Conservation (phyloP, 768 basidiomycete species). For the Psilocybe tampanensis region DNA sequence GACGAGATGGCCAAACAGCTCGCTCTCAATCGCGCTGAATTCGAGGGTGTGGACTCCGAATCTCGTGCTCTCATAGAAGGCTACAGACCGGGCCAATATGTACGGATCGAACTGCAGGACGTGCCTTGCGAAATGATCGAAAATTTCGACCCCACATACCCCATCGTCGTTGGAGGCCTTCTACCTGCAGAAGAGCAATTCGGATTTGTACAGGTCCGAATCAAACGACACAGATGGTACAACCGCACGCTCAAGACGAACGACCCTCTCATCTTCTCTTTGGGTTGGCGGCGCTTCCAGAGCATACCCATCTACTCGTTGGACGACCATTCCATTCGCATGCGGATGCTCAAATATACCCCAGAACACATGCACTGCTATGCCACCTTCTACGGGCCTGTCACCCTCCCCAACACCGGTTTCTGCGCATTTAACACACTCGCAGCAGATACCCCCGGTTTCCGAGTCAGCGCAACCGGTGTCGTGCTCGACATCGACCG, state of each 20-base stretch:
- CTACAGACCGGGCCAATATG: slow-evolving; percentile 86
- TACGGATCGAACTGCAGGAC: slow-evolving; percentile 83
- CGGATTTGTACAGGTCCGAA: slow-evolving; percentile 91
- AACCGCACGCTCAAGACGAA: slow-evolving; percentile 92
- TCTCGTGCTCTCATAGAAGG: slow-evolving; percentile 87
- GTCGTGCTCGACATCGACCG: slow-evolving; percentile 94
- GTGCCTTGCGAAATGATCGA: slow-evolving; percentile 93
- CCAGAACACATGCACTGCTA: slow-evolving; percentile 99
- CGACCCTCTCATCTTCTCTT: slow-evolving; percentile 92
- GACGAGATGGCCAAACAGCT: slow-evolving; percentile 88
- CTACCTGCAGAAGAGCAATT: slow-evolving; percentile 89
- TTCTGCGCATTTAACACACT: slow-evolving; percentile 97
- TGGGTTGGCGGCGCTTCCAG: slow-evolving; percentile 99
- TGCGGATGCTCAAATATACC: slow-evolving; percentile 99
- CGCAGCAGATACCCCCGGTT: slow-evolving; percentile 63
- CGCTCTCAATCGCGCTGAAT: slow-evolving; percentile 82
- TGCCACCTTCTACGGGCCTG: slow-evolving; percentile 96
- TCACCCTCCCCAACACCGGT: slow-evolving; percentile 89
- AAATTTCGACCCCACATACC: slow-evolving; percentile 89
- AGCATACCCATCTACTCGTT: slow-evolving; percentile 93
- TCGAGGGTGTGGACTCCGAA: slow-evolving; percentile 75
- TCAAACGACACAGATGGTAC: slow-evolving; percentile 97
- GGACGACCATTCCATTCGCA: slow-evolving; percentile 96
- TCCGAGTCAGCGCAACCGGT: slow-evolving; percentile 91
- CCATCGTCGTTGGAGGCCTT: slow-evolving; percentile 91